Percentiles rank a stretch among this genome's conserved stretches.
These are phyloP conservation scores for Ramichloridium luteum DNA, from an alignment of 2,329 filamentous ascomycete species.

Conservation along the genomic window DNA sequence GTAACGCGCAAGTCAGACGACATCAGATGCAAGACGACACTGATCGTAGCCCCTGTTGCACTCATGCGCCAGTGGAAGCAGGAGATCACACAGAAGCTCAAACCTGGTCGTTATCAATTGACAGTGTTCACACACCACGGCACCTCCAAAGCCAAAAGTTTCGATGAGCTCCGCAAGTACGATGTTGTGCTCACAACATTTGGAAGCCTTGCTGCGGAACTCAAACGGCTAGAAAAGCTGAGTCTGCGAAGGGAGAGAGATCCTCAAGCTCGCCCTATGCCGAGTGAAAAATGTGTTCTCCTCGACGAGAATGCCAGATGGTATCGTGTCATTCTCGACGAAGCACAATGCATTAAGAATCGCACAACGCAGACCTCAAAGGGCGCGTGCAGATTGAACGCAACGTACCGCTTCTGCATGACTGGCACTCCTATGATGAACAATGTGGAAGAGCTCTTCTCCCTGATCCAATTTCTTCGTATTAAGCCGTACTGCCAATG, in stretches of 20 bases:
- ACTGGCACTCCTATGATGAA: slow-evolving; percentile 89
- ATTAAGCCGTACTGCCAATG: slow-evolving; percentile 63
- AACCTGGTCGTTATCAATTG: slow-evolving; percentile 42
- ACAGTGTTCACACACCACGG: slow-evolving; percentile 60
- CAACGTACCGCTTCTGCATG: slow-evolving; percentile 58
- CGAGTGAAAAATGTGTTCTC: slow-evolving; percentile 22
- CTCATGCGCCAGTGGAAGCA: slow-evolving; percentile 74
- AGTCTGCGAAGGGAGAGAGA: slow-evolving; percentile 38
- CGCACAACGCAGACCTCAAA: slow-evolving; percentile 48
- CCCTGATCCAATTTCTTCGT: slow-evolving; percentile 62
- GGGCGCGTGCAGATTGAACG: slow-evolving; percentile 46
- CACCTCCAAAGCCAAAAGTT: slow-evolving; percentile 43
- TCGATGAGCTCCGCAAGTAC: slow-evolving; percentile 48
- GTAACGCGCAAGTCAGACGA: slow-evolving; percentile 52
- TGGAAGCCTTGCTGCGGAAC: slow-evolving; percentile 56
- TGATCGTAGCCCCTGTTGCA: slow-evolving; percentile 71
- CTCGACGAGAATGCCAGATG: slow-evolving; percentile 47
- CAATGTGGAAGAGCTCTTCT: slow-evolving; percentile 62
- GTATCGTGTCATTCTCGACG: slow-evolving; percentile 61
- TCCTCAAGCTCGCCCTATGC: slow-evolving; percentile 25
- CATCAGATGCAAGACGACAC: slow-evolving; percentile 54
- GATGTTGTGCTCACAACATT: slow-evolving; percentile 74
- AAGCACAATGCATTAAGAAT: slow-evolving; percentile 75
- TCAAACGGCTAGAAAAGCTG: slow-evolving; percentile 47
- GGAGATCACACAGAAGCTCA: slow-evolving; percentile 62